Evolutionary conservation across 495 filamentous ascomycete genomes (phyloP).

Genomic region (Penicillium robsamsonii): DNA sequence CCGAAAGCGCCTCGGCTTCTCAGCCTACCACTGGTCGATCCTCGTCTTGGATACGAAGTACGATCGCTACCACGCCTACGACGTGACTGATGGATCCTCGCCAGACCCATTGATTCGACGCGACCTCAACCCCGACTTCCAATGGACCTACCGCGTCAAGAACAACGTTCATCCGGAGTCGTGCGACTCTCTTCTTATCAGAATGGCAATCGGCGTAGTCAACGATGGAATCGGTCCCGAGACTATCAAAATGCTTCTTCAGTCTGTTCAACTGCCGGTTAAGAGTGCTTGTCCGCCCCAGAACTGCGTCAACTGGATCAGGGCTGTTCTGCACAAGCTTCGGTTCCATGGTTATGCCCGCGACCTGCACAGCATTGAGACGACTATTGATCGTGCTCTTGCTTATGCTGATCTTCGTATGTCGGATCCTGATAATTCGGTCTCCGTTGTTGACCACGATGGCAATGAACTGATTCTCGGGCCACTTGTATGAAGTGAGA

Average conservation of each 20-base stretch:
- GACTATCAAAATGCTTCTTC: not conserved
- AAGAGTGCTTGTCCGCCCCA: slow-evolving; percentile 1
- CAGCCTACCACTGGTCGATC: slow-evolving; percentile 24
- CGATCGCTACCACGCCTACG: not conserved
- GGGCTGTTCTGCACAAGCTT: not conserved
- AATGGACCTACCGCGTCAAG: slow-evolving; percentile 7
- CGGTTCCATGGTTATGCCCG: not conserved
- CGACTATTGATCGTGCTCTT: not conserved
- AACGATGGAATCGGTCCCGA: not conserved
- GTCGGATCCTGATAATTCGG: not conserved
- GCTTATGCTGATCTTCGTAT: slow-evolving; percentile 7
- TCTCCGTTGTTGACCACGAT: not conserved
- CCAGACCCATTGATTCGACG: not conserved
- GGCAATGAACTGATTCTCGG: not conserved
- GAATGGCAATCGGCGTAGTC: not conserved
- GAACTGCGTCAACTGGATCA: slow-evolving; percentile 8
- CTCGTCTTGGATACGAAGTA: slow-evolving; percentile 8
- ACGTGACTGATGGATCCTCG: slow-evolving; percentile 5
- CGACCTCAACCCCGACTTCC: slow-evolving; percentile 3
- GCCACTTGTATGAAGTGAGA: not conserved
- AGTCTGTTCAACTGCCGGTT: slow-evolving; percentile 1
- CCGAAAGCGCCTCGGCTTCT: slow-evolving; percentile 6
- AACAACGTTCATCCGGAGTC: not conserved
- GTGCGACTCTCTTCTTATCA: not conserved
- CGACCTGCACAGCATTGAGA: not conserved